Percentiles rank a stretch among this genome's conserved stretches.
phyloP scores from a whole-genome alignment of 2,329 filamentous ascomycete genomes.

The Tolypocladium ophioglossoides region DNA sequence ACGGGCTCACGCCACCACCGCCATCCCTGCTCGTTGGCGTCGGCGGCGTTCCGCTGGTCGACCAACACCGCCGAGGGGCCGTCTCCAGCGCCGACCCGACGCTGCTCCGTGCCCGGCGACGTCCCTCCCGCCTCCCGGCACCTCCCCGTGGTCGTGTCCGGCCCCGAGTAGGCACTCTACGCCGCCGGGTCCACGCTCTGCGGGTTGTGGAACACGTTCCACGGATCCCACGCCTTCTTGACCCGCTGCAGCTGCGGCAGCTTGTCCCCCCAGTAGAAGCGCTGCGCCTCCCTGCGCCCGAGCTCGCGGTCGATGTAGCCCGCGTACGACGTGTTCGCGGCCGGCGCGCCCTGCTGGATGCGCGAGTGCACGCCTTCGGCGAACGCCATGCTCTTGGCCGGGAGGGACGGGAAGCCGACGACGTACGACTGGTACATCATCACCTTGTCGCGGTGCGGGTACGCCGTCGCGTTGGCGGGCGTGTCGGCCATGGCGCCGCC shows the following conservation, averaged over 20 bases:
- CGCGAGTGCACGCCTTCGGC: slow-evolving; percentile 38
- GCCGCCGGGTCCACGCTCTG: slow-evolving; percentile 37
- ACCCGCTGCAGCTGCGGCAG: slow-evolving; percentile 33
- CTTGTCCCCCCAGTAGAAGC: slow-evolving; percentile 45
- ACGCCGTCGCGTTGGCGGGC: slow-evolving; percentile 45
- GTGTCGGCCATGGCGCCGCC: slow-evolving; percentile 51
- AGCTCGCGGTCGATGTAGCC: slow-evolving; percentile 51
- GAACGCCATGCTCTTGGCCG: slow-evolving; percentile 36
- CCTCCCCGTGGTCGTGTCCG: no score
- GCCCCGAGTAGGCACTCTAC: background rate
- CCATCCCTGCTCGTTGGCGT: no score
- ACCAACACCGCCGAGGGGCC: background rate
- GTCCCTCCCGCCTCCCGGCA: no score
- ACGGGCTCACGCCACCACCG: background rate
- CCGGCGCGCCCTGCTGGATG: slow-evolving; percentile 25
- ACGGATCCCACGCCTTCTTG: slow-evolving; percentile 42
- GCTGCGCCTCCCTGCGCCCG: slow-evolving; percentile 28
- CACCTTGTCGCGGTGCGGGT: slow-evolving; percentile 52
- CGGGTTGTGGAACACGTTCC: slow-evolving; percentile 46
- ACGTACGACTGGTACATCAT: slow-evolving; percentile 55
- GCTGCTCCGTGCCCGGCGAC: background rate
- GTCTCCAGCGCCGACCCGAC: background rate
- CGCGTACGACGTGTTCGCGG: slow-evolving; percentile 43
- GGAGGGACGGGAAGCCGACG: slow-evolving; percentile 36
- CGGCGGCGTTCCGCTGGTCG: background rate